Conservation (phyloP, 176 grass and related monocot genomes). For the Oryza punctata region DNA sequence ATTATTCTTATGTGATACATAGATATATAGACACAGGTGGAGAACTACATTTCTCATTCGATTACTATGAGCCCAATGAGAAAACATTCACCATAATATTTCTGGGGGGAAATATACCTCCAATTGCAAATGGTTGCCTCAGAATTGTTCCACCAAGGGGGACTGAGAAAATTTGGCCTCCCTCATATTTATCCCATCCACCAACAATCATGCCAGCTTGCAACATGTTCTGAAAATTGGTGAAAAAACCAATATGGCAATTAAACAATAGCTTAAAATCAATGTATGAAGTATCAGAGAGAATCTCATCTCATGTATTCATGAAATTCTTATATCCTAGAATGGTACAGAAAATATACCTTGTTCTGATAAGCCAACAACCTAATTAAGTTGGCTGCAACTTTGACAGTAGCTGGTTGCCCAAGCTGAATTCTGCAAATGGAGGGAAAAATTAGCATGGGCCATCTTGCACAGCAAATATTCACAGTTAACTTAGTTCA, state of each 20-base stretch:
- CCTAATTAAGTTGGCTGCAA: conserved; percentile 89
- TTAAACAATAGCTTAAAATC: neutral
- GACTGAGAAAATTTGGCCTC: conserved; percentile 90
- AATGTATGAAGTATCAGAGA: neutral
- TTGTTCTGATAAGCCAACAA: conserved; percentile 96
- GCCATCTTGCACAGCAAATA: conserved; percentile 30
- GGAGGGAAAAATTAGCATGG: conserved; percentile 17
- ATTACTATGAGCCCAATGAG: neutral
- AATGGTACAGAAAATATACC: conserved; percentile 47
- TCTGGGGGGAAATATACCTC: conserved; percentile 52
- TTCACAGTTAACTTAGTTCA: neutral
- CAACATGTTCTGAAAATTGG: conserved; percentile 73
- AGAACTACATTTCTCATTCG: neutral
- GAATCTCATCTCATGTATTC: neutral
- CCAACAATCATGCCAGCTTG: conserved; percentile 97
- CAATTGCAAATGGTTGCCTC: conserved; percentile 87
- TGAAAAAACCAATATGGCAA: neutral
- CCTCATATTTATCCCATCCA: conserved; percentile 98
- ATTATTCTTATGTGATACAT: neutral
- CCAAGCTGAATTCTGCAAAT: conserved; percentile 85
- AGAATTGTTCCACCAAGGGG: conserved; percentile 93
- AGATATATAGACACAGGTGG: neutral
- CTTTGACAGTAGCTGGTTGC: conserved; percentile 93
- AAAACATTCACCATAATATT: neutral
- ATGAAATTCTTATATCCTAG: no score